A percentile compares a stretch with the other conserved stretches of the same genome.
Evolutionary conservation across 768 basidiomycete genomes (phyloP).

Genomic region (Boletus subcaerulescens): DNA sequence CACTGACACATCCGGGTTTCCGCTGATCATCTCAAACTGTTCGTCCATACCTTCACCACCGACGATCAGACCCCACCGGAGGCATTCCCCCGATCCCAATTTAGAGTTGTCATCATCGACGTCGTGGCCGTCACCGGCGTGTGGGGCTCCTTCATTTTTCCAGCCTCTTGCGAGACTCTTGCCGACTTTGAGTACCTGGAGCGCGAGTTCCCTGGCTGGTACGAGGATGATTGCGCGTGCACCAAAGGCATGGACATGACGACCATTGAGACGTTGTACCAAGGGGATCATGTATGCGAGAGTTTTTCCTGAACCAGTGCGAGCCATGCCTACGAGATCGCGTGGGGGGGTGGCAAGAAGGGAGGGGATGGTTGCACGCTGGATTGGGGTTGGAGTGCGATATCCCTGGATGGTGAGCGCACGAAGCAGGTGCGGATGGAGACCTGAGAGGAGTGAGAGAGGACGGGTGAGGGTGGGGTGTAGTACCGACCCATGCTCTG

Average conservation of each 20-base stretch:
- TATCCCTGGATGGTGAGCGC: constrained; percentile 91
- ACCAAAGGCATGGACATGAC: constrained; percentile 77
- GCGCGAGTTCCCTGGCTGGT: constrained; percentile 89
- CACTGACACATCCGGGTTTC: constrained; percentile 92
- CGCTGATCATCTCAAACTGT: constrained; percentile 93
- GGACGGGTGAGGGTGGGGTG: background rate
- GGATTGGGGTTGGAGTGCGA: constrained; percentile 94
- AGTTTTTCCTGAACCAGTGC: constrained; percentile 97
- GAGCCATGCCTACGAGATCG: constrained; percentile 96
- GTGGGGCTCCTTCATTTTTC: constrained; percentile 55
- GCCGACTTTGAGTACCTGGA: constrained; percentile 92
- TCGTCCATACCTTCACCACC: constrained; percentile 95
- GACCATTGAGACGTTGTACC: constrained; percentile 78
- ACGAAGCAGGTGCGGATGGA: constrained; percentile 79
- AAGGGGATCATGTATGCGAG: constrained; percentile 94
- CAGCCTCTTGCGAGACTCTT: constrained; percentile 90
- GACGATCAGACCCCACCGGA: constrained; percentile 93
- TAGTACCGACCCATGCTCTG: constrained; percentile 83
- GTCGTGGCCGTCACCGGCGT: constrained; percentile 66
- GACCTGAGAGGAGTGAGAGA: constrained; percentile 44
- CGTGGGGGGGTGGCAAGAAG: constrained; percentile 81
- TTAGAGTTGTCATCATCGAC: constrained; percentile 51
- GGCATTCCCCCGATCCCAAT: constrained; percentile 45
- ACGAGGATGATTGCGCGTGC: constrained; percentile 85
- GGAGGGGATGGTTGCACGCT: constrained; percentile 83